Conservation (phyloP, 2,329 filamentous ascomycete species). For the Fusarium subtropicale region DNA sequence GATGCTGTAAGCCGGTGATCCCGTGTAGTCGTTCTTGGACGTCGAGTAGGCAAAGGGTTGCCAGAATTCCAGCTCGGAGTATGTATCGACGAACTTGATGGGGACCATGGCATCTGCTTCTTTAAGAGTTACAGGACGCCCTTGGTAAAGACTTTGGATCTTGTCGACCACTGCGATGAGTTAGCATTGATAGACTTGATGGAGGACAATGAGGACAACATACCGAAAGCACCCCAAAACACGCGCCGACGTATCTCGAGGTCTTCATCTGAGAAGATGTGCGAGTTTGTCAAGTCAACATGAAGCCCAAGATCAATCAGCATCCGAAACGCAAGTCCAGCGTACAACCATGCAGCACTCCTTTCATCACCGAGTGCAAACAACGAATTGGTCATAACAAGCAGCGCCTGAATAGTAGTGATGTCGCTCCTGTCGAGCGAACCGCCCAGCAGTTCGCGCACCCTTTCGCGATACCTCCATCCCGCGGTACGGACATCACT, state of each 20-base stretch:
- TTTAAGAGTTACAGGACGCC: slow-evolving; percentile 61
- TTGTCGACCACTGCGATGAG: slow-evolving; percentile 54
- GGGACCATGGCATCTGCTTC: slow-evolving; percentile 60
- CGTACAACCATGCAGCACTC: slow-evolving; percentile 67
- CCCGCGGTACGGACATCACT: slow-evolving; percentile 61
- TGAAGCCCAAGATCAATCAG: slow-evolving; percentile 59
- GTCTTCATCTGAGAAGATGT: slow-evolving; percentile 23
- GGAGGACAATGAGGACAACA: rapidly evolving
- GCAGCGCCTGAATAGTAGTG: slow-evolving; percentile 65
- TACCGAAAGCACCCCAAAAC: slow-evolving; percentile 41
- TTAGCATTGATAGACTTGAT: rapidly evolving
- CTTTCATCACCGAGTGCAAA: slow-evolving; percentile 63
- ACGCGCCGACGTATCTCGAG: slow-evolving; percentile 39
- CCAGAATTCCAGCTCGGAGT: slow-evolving; percentile 66
- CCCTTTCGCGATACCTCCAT: slow-evolving; percentile 59
- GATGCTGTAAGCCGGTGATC: slow-evolving; percentile 46
- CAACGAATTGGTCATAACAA: slow-evolving; percentile 63
- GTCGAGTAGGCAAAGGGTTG: slow-evolving; percentile 53
- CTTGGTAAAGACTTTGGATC: slow-evolving; percentile 66
- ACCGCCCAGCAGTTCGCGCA: slow-evolving; percentile 59
- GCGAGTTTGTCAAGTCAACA: slow-evolving; percentile 40
- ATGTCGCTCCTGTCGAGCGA: slow-evolving; percentile 62
- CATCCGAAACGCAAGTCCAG: slow-evolving; percentile 58
- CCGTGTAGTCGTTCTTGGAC: slow-evolving; percentile 18
- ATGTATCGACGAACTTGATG: slow-evolving; percentile 60